Base-by-base conservation (phyloP, 2,329 filamentous ascomycete genomes). In the Zalaria obscura region DNA sequence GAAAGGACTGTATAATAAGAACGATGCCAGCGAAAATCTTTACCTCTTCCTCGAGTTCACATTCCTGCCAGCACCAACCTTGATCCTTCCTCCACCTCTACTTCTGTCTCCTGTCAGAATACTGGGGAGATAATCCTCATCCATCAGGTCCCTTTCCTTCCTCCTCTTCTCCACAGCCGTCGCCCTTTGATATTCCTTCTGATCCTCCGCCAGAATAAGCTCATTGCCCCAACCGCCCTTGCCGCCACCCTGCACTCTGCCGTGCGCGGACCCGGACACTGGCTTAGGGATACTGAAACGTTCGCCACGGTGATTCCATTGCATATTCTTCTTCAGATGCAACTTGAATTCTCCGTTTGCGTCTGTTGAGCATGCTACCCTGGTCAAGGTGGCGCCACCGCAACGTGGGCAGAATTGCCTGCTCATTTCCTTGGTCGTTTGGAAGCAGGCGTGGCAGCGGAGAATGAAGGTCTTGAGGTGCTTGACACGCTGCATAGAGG, bases 351-450 rank as follows among this genome's bases (percentile, higher is more conserved):
- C 76, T 40, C 91, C 91, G 39, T 78, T 73, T 26, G 77, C 69
- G 54, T 88, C 80, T 3, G 87, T 95, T 27, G 82, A 83, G 70
- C 88, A 95, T 25, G 81, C 81, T 0, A 88, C 83, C 47, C 89
- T 78, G 5, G 81, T 86, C 25, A 98, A 71, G 0, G 88, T 89
- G 2, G 85, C 73, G 58, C 93, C 86, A 8, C 91, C 91, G 60
- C 91, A 98, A 39, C 80, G 75, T 2, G 85, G 80, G 61, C 91
- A 98, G 68, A 98, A 98, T 59, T 95, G 88, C 66, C 83, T 84
- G 50, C 66, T 68, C 76, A 87, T 88, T 53, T 94, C 78, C 54
- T 83, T 84, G 49, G 81, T 85, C 41, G 84, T 77, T 47, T 78
- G 67, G 69, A 96, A 98, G 69, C 88, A 94, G 43, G 80, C 87